A percentile compares a stretch with the other conserved stretches of the same genome.
These are phyloP conservation scores for Odontarrhena argentea DNA, from an alignment of 345 rosid species.

Conservation along the genomic window DNA sequence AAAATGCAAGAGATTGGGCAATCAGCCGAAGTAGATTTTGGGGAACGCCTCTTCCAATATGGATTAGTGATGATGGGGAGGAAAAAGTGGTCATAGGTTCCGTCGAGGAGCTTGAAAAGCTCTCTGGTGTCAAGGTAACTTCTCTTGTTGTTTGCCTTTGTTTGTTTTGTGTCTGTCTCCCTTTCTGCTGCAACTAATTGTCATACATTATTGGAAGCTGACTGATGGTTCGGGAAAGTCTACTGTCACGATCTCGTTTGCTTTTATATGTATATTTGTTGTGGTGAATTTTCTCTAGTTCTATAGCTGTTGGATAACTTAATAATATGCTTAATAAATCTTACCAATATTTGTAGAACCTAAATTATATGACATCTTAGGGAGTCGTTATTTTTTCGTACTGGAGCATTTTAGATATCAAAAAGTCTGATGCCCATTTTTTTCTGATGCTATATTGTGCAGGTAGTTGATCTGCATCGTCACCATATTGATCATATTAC, in stretches of 20 bases:
- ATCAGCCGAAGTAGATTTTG: conserved; percentile 96
- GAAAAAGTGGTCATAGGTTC: conserved; percentile 84
- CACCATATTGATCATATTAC: conserved; percentile 94
- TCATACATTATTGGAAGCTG: conserved; percentile 13
- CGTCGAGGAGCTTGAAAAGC: conserved; percentile 79
- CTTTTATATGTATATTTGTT: not conserved
- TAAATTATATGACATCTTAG: not conserved
- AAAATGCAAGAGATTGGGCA: conserved; percentile 99
- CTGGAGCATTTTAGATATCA: conserved; percentile 19
- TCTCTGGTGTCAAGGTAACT: conserved; percentile 85
- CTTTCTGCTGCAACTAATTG: conserved; percentile 16
- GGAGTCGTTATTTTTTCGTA: not conserved
- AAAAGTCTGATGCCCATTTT: conserved; percentile 23
- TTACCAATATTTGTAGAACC: conserved; percentile 1
- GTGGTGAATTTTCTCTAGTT: conserved; percentile 22
- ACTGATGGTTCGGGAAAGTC: conserved; percentile 16
- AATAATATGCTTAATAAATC: not conserved
- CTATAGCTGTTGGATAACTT: conserved; percentile 4
- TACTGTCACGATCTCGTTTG: conserved; percentile 6
- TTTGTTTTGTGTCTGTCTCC: conserved; percentile 3
- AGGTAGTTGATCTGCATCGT: conserved; percentile 93
- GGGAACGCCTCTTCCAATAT: conserved; percentile 98
- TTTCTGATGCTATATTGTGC: conserved; percentile 32
- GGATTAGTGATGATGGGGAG: conserved; percentile 88
- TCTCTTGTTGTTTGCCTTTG: conserved; percentile 7